A percentile compares a stretch with the other conserved stretches of the same genome.
These are phyloP conservation scores for Sarocladium kiliense DNA, from an alignment of 2,329 filamentous ascomycete species.

Conservation along the genomic window DNA sequence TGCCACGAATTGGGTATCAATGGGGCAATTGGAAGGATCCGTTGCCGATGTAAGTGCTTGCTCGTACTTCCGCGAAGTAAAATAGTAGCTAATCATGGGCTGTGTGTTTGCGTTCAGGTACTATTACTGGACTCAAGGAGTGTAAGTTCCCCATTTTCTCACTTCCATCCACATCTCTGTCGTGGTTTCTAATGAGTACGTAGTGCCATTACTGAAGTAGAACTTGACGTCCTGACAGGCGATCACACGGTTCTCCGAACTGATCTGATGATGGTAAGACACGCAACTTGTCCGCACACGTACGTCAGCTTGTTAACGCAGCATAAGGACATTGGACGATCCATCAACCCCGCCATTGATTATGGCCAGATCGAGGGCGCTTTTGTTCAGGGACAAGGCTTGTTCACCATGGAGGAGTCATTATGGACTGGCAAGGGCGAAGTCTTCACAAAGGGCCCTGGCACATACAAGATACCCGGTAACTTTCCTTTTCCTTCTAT, in stretches of 20 bases:
- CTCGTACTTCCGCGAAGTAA: too few relatives aligned
- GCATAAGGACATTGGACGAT: constrained; percentile 63
- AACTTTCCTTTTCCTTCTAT: neutral
- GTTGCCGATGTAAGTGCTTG: neutral
- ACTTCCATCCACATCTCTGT: too few relatives aligned
- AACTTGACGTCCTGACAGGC: constrained; percentile 82
- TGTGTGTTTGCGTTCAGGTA: neutral
- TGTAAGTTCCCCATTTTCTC: neutral
- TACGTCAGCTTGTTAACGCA: neutral
- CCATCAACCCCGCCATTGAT: constrained; percentile 56
- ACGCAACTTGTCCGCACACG: neutral
- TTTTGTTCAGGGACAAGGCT: constrained; percentile 58
- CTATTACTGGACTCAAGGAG: constrained; percentile 1
- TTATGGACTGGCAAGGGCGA: constrained; percentile 33
- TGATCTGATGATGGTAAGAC: constrained; percentile 68
- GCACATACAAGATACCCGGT: neutral
- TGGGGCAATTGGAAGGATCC: constrained; percentile 65
- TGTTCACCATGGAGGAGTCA: constrained; percentile 56
- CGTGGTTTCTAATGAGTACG: too few relatives aligned
- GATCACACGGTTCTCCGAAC: constrained; percentile 81
- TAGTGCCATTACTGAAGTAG: constrained; percentile 66
- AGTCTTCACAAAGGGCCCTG: constrained; percentile 7
- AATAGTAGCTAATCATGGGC: neutral
- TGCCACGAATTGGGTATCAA: constrained; percentile 83
- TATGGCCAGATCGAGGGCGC: constrained; percentile 64